phyloP scores from a whole-genome alignment of 495 filamentous ascomycete genomes.

The Neurospora pannonica region DNA sequence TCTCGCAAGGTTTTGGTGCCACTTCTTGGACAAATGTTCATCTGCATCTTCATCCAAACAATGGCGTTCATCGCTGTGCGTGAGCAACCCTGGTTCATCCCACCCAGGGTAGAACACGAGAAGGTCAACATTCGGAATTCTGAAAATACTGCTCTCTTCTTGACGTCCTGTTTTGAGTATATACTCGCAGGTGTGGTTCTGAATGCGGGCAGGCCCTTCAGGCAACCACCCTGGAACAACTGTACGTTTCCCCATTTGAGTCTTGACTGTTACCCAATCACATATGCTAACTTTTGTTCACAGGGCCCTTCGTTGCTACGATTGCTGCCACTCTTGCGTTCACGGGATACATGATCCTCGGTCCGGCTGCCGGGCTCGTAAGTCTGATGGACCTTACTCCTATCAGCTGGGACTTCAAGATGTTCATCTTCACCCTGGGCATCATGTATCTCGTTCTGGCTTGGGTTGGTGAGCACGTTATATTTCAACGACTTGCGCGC shows the following conservation, averaged over 20 bases:
- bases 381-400: conserved; percentile 77
- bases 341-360: conserved; percentile 66
- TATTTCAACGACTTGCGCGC: conserved; percentile 64
- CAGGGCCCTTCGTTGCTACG: conserved; percentile 75
- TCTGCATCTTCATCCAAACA: conserved; percentile 72
- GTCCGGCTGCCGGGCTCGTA: conserved; percentile 56
- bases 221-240: conserved; percentile 72
- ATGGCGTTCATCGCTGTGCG: conserved; percentile 63
- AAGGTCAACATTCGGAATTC: conserved; percentile 82
- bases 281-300: background rate
- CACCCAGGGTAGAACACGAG: conserved; percentile 62
- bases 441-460: conserved; percentile 54
- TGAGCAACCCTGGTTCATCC: conserved; percentile 74
- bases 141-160: conserved; percentile 82
- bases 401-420: conserved; percentile 60
- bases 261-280: conserved; percentile 1
- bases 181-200: conserved; percentile 80
- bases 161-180: conserved; percentile 90
- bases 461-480: conserved; percentile 57
- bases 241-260: conserved; percentile 38
- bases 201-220: conserved; percentile 81
- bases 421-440: conserved; percentile 60
- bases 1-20: conserved; percentile 88
- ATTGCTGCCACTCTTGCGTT: conserved; percentile 57
- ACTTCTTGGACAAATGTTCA: conserved; percentile 76